Evolutionary conservation across 805 yeast genomes (phyloP).

Genomic region (Kregervanrija fluxuum): DNA sequence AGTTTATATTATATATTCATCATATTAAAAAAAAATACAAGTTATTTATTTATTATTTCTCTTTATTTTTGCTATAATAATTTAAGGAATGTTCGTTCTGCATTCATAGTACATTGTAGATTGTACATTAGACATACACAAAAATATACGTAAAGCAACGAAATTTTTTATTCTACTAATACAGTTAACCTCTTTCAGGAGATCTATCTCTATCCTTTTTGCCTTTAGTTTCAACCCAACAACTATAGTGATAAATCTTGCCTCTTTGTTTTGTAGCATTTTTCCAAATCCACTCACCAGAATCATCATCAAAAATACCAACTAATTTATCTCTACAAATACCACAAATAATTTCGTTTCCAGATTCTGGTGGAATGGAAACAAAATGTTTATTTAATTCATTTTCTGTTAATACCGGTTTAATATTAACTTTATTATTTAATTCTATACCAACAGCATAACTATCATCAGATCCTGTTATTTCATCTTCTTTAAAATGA

Average conservation of each 20-base stretch:
- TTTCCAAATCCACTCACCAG: constrained; percentile 79
- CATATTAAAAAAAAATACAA: neutral
- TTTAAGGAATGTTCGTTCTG: too few species aligned
- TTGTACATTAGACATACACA: neutral
- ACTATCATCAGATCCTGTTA: constrained; percentile 31
- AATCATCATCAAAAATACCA: constrained; percentile 64
- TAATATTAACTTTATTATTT: constrained; percentile 10
- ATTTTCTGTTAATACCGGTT: constrained; percentile 9
- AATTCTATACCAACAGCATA: constrained; percentile 16
- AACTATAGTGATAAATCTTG: constrained; percentile 54
- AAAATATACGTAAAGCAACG: neutral
- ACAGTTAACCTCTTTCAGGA: constrained; percentile 16
- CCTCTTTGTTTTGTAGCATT: constrained; percentile 47
- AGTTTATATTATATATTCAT: too few species aligned
- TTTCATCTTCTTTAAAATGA: constrained; percentile 61
- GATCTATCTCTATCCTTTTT: constrained; percentile 24
- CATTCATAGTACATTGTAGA: neutral
- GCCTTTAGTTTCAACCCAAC: constrained; percentile 52
- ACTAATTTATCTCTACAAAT: constrained; percentile 60
- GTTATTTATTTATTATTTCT: neutral
- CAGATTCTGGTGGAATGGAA: constrained; percentile 58
- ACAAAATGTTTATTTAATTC: constrained; percentile 44
- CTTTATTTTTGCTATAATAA: neutral
- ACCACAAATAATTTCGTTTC: constrained; percentile 54
- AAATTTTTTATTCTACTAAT: neutral